Evolutionary conservation across 495 filamentous ascomycete genomes (phyloP).

Genomic region (Xylona heveae): DNA sequence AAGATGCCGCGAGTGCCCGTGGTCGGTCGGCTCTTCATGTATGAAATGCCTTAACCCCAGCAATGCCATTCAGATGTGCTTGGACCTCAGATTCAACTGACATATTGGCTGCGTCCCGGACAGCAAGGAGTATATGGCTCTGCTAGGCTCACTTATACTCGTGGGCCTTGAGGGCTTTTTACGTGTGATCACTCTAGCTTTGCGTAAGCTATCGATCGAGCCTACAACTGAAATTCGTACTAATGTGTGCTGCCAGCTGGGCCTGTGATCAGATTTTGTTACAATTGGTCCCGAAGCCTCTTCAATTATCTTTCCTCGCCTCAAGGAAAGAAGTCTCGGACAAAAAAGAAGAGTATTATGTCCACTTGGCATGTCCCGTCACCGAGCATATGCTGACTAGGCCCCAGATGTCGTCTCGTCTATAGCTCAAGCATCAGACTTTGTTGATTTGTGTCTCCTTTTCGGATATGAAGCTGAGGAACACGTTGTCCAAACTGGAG

Average conservation of each 20-base stretch:
- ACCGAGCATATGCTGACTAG: constrained; percentile 8
- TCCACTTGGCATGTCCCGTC: constrained; percentile 3
- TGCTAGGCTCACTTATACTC: constrained; percentile 62
- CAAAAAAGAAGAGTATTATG: constrained; percentile 28
- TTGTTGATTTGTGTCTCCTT: constrained; percentile 72
- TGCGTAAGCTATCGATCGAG: constrained; percentile 38
- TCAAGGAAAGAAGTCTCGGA: constrained; percentile 38
- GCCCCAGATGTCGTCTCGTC: constrained; percentile 24
- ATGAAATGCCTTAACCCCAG: constrained; percentile 11
- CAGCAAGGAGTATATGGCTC: constrained; percentile 68
- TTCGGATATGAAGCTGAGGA: constrained; percentile 88
- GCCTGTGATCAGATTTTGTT: constrained; percentile 62
- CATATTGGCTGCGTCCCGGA: neutral
- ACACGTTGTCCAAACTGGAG: constrained; percentile 81
- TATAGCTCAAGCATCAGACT: constrained; percentile 57
- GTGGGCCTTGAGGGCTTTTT: constrained; percentile 63
- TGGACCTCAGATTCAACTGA: neutral
- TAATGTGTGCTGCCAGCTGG: too few relatives aligned
- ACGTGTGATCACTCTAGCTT: constrained; percentile 69
- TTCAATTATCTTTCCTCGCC: constrained; percentile 63
- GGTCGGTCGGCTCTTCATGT: constrained; percentile 62
- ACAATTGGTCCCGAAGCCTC: constrained; percentile 53
- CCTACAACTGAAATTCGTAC: constrained; percentile 9
- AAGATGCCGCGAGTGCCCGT: constrained; percentile 58
- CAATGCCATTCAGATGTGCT: neutral